Evolutionary conservation across 2,329 filamentous ascomycete species (phyloP), one percentile per base, ranked within the genome.

Genomic region (Drechslerella coelobrocha): DNA sequence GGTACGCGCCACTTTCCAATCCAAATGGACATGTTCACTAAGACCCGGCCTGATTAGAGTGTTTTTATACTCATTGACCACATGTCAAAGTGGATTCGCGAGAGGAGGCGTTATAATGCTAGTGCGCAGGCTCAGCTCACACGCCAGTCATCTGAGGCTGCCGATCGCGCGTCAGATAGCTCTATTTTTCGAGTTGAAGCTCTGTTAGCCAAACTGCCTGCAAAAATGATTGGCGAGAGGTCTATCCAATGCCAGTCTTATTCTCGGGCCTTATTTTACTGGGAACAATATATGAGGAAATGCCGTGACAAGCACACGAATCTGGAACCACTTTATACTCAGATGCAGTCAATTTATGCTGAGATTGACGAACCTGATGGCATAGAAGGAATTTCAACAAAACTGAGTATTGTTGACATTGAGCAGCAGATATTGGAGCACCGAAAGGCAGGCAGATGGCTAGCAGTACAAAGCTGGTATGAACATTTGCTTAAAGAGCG

Each of bases 291-390:
- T 77, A 92, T 92, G 62, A 85, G 88, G 27, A 83, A 87, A 52
- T 73, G 75, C 19, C 72, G 73, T 14, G 74, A 81, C 24, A 81
- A 82, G 0, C 81, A 86, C 21, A 81, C 84, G n/a, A 83, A 82
- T 51, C 77, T 83, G 48, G 83, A 89, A 57, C 83, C 86, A 23
- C 82, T 94, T 2, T 85, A 95, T 68, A 86, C 91, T 74, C 86
- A 88, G 71, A 81, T 99, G 23, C 93, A 97, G 77, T 88, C 93
- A 57, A 96, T 99, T 17, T 99, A 99, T 78, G 91, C 91, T 0
- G 90, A 97, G 75, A 97, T 99, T 71, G 94, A 99, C 76, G 94
- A 99, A 75, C 95, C 94, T 0, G 94, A 99, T 78, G 92, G 93
- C 0, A 88, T 99, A 31, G 92, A 97, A 77, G 94, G 94, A 1